A percentile compares a stretch with the other conserved stretches of the same genome.
phyloP scores from a whole-genome alignment of 2,329 filamentous ascomycete species.

The Phyllachora maydis region DNA sequence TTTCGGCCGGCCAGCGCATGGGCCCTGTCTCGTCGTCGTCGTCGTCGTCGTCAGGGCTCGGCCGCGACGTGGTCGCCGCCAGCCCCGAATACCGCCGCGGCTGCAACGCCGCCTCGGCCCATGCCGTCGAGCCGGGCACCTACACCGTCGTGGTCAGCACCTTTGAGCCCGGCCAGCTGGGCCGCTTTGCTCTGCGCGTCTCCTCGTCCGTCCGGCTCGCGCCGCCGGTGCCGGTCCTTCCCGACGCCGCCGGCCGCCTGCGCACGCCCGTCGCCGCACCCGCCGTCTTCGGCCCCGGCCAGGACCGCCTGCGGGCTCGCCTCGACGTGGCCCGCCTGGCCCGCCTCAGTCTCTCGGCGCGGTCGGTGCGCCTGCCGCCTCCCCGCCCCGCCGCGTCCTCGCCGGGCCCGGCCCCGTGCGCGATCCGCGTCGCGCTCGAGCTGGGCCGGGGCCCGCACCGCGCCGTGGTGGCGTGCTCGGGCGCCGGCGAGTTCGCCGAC shows the following conservation, averaged over 20 bases:
- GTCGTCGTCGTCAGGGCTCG: neutral
- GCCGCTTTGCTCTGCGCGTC: conserved; percentile 56
- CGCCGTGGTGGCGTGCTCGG: conserved; percentile 39
- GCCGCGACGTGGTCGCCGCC: conserved; percentile 57
- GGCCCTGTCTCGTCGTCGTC: neutral
- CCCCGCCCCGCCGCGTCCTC: conserved; percentile 1
- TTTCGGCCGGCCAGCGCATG: conserved; percentile 34
- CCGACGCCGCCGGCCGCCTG: conserved; percentile 58
- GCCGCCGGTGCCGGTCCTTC: conserved; percentile 40
- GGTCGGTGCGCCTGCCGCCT: conserved; percentile 1
- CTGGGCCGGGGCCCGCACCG: conserved; percentile 51
- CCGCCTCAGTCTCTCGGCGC: conserved; percentile 32
- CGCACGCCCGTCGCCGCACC: conserved; percentile 21
- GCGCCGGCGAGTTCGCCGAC: conserved; percentile 59
- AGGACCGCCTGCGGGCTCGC: conserved; percentile 16
- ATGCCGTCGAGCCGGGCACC: conserved; percentile 40
- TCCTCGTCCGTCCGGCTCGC: too few species aligned
- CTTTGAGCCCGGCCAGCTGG: conserved; percentile 62
- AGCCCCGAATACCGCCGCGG: conserved; percentile 80
- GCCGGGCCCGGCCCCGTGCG: conserved; percentile 9
- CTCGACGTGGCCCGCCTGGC: conserved; percentile 29
- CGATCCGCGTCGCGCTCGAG: conserved; percentile 52
- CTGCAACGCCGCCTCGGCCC: conserved; percentile 44
- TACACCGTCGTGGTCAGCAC: conserved; percentile 88
- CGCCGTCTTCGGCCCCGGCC: conserved; percentile 19